phyloP scores from a whole-genome alignment of 805 yeast species.

The Candida gorgasii region DNA sequence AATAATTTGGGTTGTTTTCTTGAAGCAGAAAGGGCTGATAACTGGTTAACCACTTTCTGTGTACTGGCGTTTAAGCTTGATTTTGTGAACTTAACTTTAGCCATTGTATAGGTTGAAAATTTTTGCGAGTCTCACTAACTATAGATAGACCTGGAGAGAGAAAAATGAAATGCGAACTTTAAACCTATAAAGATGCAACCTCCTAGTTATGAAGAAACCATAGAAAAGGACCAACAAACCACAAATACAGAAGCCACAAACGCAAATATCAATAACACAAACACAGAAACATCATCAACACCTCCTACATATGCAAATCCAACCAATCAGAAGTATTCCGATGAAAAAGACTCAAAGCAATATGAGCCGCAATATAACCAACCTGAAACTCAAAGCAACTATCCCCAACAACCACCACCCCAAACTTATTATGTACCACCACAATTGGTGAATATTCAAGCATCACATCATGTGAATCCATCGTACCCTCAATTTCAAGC shows the following conservation, averaged over 20 bases:
- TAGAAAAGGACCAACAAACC: neutral
- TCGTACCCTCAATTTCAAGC: constrained; percentile 34
- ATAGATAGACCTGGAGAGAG: too few species aligned
- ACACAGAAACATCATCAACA: neutral
- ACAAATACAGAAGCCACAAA: constrained; percentile 1
- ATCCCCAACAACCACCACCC: neutral
- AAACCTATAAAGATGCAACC: constrained; percentile 6
- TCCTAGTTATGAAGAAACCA: constrained; percentile 10
- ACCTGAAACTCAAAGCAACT: neutral
- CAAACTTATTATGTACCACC: constrained; percentile 20
- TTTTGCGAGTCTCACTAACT: too few species aligned
- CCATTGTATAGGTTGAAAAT: constrained; percentile 11
- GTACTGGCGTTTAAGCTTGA: constrained; percentile 24
- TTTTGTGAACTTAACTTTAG: constrained; percentile 27
- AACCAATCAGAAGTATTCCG: neutral
- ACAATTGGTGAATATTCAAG: constrained; percentile 36
- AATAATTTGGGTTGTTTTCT: constrained; percentile 85
- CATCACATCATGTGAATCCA: constrained; percentile 38
- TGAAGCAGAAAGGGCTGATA: constrained; percentile 82
- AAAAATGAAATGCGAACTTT: neutral
- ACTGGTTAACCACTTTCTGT: constrained; percentile 50
- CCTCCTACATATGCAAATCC: neutral
- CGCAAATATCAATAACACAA: neutral
- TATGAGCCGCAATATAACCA: neutral
- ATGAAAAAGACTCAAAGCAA: neutral